phyloP scores from a whole-genome alignment of 305 asterid genomes.

The Fraxinus ornus region DNA sequence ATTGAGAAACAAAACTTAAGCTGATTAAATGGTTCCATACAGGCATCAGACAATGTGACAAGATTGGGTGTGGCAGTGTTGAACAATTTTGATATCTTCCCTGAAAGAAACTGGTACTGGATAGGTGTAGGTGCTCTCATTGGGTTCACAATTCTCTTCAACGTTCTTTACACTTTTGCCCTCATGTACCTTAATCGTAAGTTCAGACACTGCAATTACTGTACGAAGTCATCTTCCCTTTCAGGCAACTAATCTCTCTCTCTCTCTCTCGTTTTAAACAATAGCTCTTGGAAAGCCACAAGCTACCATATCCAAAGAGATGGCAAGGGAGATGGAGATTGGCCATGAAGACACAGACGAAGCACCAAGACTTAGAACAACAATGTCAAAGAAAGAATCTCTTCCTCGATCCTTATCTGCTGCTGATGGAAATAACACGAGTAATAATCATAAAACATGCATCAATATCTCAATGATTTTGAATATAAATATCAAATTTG shows the following conservation, averaged over 20 bases:
- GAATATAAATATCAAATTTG: neutral
- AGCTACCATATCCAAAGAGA: conserved; percentile 48
- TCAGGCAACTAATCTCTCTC: neutral
- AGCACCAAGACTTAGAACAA: conserved; percentile 31
- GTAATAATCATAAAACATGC: neutral
- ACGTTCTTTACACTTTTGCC: conserved; percentile 42
- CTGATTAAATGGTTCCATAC: conserved; percentile 3
- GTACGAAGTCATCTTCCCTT: neutral
- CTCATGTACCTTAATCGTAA: conserved; percentile 50
- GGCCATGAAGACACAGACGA: conserved; percentile 30
- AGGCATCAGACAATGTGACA: conserved; percentile 25
- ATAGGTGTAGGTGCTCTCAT: conserved; percentile 43
- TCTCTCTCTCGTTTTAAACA: no score
- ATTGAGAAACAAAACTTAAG: neutral
- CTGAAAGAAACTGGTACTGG: conserved; percentile 44
- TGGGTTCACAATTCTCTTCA: conserved; percentile 42
- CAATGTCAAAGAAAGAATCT: conserved; percentile 34
- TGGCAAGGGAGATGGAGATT: conserved; percentile 39
- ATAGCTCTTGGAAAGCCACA: conserved; percentile 49
- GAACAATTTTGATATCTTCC: conserved; percentile 33
- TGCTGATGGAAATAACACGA: conserved; percentile 36
- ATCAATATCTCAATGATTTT: conserved; percentile 2
- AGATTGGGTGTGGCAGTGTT: conserved; percentile 37
- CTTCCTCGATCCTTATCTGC: conserved; percentile 30
- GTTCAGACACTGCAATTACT: conserved; percentile 18